These are phyloP conservation scores for Pyrus betulifolia DNA, from an alignment of 306 rosid species.

Conservation along the genomic window DNA sequence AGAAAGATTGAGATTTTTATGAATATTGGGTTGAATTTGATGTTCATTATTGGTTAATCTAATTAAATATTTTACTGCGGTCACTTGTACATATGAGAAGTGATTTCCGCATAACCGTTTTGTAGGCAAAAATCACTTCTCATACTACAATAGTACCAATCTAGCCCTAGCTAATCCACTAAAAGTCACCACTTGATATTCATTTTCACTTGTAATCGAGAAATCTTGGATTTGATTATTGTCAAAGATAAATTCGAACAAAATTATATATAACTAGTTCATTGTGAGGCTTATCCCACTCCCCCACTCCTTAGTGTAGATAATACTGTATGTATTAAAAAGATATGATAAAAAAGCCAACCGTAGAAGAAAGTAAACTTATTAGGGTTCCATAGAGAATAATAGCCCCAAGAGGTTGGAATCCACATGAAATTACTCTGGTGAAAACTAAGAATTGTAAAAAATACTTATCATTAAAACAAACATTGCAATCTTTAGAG, in stretches of 20 bases:
- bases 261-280: too few species aligned
- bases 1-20: neutral
- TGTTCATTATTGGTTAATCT: neutral
- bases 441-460: too few species aligned
- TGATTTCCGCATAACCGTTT: too few species aligned
- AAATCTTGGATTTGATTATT: rapidly evolving
- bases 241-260: too few species aligned
- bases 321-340: too few species aligned
- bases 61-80: too few species aligned
- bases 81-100: too few species aligned
- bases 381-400: neutral
- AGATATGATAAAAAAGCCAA: neutral
- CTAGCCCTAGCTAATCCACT: neutral
- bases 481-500: neutral
- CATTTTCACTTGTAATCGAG: neutral
- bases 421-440: neutral
- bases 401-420: neutral
- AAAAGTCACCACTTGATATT: too few species aligned
- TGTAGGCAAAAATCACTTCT: neutral
- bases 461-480: neutral
- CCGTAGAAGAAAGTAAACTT: neutral
- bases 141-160: neutral
- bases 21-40: neutral
- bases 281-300: neutral
- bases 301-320: neutral